These are phyloP conservation scores for Ogataea ramenticola DNA, from an alignment of 805 yeast genomes.

Conservation along the genomic window DNA sequence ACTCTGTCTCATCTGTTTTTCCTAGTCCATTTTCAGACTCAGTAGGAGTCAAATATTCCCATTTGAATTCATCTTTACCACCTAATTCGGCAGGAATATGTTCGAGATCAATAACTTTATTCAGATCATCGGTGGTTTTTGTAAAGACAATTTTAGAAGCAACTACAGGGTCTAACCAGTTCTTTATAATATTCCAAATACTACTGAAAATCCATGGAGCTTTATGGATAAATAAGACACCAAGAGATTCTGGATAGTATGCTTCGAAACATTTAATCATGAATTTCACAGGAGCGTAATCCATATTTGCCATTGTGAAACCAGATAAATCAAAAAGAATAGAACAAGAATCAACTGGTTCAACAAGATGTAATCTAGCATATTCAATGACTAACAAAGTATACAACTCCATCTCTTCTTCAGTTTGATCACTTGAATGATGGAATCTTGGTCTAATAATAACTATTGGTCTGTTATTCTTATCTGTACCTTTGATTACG, in stretches of 20 bases:
- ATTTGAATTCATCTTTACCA: constrained; percentile 56
- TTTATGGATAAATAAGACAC: constrained; percentile 75
- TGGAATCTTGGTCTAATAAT: constrained; percentile 76
- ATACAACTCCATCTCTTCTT: constrained; percentile 66
- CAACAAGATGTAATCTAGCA: constrained; percentile 66
- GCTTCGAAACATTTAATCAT: constrained; percentile 88
- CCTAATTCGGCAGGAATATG: constrained; percentile 69
- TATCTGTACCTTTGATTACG: constrained; percentile 67
- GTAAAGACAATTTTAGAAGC: constrained; percentile 87
- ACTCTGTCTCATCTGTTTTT: constrained; percentile 38
- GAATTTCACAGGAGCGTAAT: constrained; percentile 84
- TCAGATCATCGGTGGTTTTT: constrained; percentile 58
- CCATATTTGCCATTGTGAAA: constrained; percentile 88
- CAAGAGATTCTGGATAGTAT: constrained; percentile 92
- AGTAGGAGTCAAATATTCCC: constrained; percentile 56
- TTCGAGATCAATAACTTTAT: constrained; percentile 48
- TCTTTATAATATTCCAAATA: constrained; percentile 86
- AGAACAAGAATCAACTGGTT: constrained; percentile 73
- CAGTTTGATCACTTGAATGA: constrained; percentile 56
- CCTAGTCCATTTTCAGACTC: constrained; percentile 46
- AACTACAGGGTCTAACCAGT: constrained; percentile 95
- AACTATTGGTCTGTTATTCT: constrained; percentile 69
- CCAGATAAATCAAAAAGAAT: constrained; percentile 82
- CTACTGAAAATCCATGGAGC: constrained; percentile 98
- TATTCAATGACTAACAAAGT: constrained; percentile 75